Evolutionary conservation across 192 early-diverging fungal species (phyloP).

Genomic region (Entophlyctis helioformis): DNA sequence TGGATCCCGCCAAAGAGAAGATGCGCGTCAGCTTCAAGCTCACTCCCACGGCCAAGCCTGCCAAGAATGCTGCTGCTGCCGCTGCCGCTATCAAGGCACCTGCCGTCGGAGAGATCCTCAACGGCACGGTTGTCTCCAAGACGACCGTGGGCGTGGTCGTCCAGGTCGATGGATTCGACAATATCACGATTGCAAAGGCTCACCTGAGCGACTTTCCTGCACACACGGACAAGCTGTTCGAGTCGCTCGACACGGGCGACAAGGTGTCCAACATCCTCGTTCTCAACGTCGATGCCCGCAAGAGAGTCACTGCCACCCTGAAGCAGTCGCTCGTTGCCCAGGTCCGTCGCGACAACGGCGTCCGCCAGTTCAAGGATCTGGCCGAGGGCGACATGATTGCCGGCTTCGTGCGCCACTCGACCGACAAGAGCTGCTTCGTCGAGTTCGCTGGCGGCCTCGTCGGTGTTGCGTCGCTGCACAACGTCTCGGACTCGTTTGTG

Average conservation of each 20-base stretch:
- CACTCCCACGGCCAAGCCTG: too few species aligned
- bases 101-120: too few species aligned
- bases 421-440: constrained; percentile 59
- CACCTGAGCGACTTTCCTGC: too few species aligned
- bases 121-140: too few species aligned
- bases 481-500: constrained; percentile 54
- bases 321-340: constrained; percentile 24
- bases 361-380: constrained; percentile 41
- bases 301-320: too few species aligned
- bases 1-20: constrained; percentile 38
- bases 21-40: constrained; percentile 61
- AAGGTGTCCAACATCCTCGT: constrained; percentile 48
- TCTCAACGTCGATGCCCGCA: too few species aligned
- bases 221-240: constrained; percentile 3
- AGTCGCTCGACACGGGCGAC: background rate
- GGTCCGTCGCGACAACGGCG: constrained; percentile 22
- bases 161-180: too few species aligned
- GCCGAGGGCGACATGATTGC: constrained; percentile 50
- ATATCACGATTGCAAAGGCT: too few species aligned
- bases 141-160: too few species aligned
- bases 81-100: too few species aligned
- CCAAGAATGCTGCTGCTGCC: too few species aligned
- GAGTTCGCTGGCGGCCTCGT: constrained; percentile 41
- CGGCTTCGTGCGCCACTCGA: constrained; percentile 62
- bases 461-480: constrained; percentile 26